Conservation (phyloP, 2,329 filamentous ascomycete genomes). For the Colletotrichum horii region DNA sequence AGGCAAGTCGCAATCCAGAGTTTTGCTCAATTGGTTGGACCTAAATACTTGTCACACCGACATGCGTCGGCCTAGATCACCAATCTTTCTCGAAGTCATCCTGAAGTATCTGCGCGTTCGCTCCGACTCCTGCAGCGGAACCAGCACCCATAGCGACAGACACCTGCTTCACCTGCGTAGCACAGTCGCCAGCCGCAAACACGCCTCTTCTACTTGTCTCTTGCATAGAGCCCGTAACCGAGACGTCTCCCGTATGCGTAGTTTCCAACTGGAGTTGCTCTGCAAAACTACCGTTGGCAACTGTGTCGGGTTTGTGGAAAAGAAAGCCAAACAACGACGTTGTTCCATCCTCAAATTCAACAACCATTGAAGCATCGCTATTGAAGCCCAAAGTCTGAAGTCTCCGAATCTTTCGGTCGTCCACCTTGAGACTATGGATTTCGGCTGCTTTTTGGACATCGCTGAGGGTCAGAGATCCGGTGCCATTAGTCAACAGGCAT, state of each 20-base stretch:
- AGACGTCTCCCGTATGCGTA: not conserved
- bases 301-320: not conserved
- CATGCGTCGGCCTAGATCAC: not conserved
- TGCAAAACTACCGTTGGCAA: not conserved
- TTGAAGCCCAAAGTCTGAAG: not conserved
- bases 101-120: not conserved
- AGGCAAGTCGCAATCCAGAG: not conserved
- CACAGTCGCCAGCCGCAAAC: not conserved
- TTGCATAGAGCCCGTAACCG: not conserved
- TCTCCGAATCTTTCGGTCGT: not conserved
- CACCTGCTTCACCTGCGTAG: not conserved
- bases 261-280: not conserved
- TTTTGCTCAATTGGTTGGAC: accelerated
- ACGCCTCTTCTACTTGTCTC: not conserved
- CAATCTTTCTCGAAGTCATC: not conserved
- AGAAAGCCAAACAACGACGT: not conserved
- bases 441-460: not conserved
- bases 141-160: not conserved
- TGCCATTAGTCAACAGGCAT: not conserved
- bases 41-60: accelerated
- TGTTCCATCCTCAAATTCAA: not conserved
- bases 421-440: not conserved
- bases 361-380: not conserved
- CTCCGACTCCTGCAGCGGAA: not conserved
- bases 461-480: no score